Conservation (phyloP, 192 early-diverging fungal genomes). For the Helicostylum pulchrum region DNA sequence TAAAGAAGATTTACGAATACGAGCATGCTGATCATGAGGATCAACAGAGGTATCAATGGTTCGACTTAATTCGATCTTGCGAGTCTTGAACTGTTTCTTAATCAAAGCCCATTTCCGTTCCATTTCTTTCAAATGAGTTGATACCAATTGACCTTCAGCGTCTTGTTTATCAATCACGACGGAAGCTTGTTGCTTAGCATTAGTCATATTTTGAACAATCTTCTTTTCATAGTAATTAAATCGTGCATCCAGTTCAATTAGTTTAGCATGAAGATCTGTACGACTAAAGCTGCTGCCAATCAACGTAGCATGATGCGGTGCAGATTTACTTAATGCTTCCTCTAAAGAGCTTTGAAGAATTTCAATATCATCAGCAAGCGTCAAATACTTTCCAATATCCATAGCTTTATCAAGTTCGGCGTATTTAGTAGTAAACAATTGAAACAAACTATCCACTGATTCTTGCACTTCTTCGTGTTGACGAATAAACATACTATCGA, state of each 20-base stretch:
- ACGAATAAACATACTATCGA: conserved; percentile 25
- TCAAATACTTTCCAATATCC: conserved; percentile 32
- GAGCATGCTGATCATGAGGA: conserved; percentile 3
- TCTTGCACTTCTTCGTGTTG: conserved; percentile 34
- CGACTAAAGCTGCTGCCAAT: conserved; percentile 20
- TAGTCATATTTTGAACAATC: conserved; percentile 5
- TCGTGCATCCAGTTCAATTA: conserved; percentile 41
- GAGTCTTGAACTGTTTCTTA: conserved; percentile 12
- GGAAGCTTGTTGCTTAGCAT: conserved; percentile 1
- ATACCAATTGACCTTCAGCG: not conserved
- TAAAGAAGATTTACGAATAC: conserved; percentile 27
- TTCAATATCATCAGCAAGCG: conserved; percentile 35
- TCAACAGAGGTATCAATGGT: conserved; percentile 14
- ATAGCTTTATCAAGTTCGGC: conserved; percentile 26
- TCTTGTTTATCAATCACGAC: not conserved
- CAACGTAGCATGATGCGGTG: conserved; percentile 19
- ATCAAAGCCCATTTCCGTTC: conserved; percentile 6
- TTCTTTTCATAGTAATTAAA: conserved; percentile 38
- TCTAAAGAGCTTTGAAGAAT: conserved; percentile 34
- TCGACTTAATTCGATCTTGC: conserved; percentile 11
- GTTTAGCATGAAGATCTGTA: conserved; percentile 37
- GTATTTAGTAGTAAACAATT: conserved; percentile 29
- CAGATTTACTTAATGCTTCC: conserved; percentile 31
- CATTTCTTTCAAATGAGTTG: conserved; percentile 7
- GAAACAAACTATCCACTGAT: conserved; percentile 21